Evolutionary conservation across 2,329 filamentous ascomycete genomes (phyloP).

Genomic region (Alternaria arborescens): DNA sequence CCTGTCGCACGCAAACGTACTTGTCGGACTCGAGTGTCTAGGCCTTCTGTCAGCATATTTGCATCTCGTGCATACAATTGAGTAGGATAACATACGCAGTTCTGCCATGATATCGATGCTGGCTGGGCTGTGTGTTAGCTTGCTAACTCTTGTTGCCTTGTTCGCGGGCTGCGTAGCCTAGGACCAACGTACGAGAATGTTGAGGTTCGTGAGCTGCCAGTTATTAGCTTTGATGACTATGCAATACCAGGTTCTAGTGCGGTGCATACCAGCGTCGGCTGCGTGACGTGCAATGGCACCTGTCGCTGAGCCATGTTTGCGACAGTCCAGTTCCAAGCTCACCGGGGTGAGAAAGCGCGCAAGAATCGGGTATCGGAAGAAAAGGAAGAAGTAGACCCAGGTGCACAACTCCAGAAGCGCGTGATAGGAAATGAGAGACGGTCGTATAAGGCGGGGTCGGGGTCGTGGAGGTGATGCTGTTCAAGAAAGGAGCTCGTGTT

Average conservation of each 20-base stretch:
- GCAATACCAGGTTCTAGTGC: constrained; percentile 7
- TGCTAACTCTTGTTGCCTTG: constrained; percentile 26
- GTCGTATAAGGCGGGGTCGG: constrained; percentile 38
- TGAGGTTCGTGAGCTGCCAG: constrained; percentile 56
- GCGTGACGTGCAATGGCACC: constrained; percentile 81
- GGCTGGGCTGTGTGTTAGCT: constrained; percentile 59
- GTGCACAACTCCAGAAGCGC: constrained; percentile 51
- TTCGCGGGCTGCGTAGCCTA: constrained; percentile 21
- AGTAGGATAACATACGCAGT: constrained; percentile 70
- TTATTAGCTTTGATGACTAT: constrained; percentile 39
- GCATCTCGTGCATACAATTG: constrained; percentile 7
- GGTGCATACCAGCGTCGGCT: constrained; percentile 76
- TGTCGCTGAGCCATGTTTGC: constrained; percentile 74
- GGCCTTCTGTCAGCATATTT: constrained; percentile 26
- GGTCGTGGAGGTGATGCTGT: constrained; percentile 39
- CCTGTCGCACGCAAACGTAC: constrained; percentile 96
- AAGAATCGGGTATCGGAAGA: constrained; percentile 46
- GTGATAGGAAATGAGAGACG: constrained; percentile 49
- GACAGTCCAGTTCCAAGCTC: constrained; percentile 51
- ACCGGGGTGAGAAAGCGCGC: constrained; percentile 45
- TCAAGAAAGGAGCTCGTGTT: constrained; percentile 37
- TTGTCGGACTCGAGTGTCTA: constrained; percentile 98
- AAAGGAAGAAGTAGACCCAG: constrained; percentile 48
- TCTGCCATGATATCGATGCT: constrained; percentile 83
- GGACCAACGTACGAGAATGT: constrained; percentile 56